These are phyloP conservation scores for Malbranchea zuffiana DNA, from an alignment of 2,329 filamentous ascomycete genomes.

Conservation along the genomic window DNA sequence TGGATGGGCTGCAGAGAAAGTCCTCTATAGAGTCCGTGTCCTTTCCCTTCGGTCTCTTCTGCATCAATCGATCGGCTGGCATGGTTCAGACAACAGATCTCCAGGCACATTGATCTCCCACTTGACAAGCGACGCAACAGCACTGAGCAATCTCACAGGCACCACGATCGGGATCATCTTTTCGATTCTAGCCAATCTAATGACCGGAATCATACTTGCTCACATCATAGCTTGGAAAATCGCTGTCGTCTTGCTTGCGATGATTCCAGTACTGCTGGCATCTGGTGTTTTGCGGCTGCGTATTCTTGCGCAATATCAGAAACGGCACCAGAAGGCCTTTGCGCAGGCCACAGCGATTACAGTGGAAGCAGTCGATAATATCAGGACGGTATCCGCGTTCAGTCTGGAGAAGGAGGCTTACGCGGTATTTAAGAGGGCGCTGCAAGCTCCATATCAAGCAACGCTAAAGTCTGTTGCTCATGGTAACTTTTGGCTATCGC, in stretches of 20 bases:
- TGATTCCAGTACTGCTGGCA: constrained; percentile 53
- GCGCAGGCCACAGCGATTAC: constrained; percentile 35
- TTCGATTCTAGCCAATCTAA: constrained; percentile 52
- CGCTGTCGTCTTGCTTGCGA: constrained; percentile 54
- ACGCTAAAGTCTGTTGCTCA: constrained; percentile 35
- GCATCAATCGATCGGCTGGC: constrained; percentile 54
- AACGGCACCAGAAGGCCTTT: constrained; percentile 36
- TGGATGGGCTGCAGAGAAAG: constrained; percentile 47
- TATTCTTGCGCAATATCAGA: constrained; percentile 47
- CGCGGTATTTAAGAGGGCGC: constrained; percentile 29
- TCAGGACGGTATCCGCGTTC: constrained; percentile 36
- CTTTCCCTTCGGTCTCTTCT: constrained; percentile 51
- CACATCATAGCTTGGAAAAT: constrained; percentile 62
- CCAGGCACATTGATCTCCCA: constrained; percentile 49
- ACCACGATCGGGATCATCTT: constrained; percentile 56
- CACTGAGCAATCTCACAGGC: constrained; percentile 53
- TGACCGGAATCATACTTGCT: constrained; percentile 52
- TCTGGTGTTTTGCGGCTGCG: constrained; percentile 56
- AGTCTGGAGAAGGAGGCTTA: constrained; percentile 37
- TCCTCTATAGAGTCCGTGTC: constrained; percentile 49
- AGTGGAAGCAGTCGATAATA: constrained; percentile 37
- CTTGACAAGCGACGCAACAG: constrained; percentile 54
- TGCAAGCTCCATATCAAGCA: constrained; percentile 33
- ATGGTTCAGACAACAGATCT: constrained; percentile 49
- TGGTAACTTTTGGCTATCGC: constrained; percentile 28